A percentile compares a stretch with the other conserved stretches of the same genome.
Conservation (phyloP, 331 rosid species). For the Dryas integrifolia region DNA sequence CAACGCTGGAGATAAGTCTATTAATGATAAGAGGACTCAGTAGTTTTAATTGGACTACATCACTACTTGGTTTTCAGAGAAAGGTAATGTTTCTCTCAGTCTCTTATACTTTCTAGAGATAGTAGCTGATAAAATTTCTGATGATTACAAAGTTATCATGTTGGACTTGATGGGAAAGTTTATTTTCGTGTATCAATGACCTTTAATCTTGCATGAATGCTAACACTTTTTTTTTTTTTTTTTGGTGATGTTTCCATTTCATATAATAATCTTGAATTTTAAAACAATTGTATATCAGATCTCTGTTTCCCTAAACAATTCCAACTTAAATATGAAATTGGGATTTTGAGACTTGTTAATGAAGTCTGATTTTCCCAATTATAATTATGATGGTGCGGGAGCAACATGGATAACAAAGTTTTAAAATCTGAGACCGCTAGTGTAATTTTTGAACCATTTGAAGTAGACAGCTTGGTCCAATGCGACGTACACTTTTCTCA, state of each 20-base stretch:
- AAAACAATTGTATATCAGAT: too few relatives aligned
- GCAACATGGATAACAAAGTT: too few relatives aligned
- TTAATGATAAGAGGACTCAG: slow-evolving; percentile 25
- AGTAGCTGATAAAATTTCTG: background rate
- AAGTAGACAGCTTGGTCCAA: background rate
- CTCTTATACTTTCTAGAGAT: background rate
- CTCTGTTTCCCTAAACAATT: too few relatives aligned
- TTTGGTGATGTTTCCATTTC: too few relatives aligned
- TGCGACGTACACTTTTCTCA: background rate
- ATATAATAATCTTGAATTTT: too few relatives aligned
- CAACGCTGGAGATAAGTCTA: background rate
- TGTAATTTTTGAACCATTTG: background rate
- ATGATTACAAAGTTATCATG: background rate
- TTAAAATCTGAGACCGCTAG: too few relatives aligned
- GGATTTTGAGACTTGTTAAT: too few relatives aligned
- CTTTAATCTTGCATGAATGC: background rate
- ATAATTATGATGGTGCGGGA: too few relatives aligned
- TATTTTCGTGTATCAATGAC: background rate
- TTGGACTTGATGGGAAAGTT: background rate
- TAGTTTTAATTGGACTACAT: slow-evolving; percentile 34
- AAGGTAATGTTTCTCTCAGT: slow-evolving; percentile 44
- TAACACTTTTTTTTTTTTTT: too few relatives aligned
- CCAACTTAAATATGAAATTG: too few relatives aligned
- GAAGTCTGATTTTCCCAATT: too few relatives aligned
- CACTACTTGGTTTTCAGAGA: slow-evolving; percentile 28